A percentile compares a stretch with the other conserved stretches of the same genome.
phyloP scores from a whole-genome alignment of 140 eudicot genomes.

The Stevia rebaudiana region DNA sequence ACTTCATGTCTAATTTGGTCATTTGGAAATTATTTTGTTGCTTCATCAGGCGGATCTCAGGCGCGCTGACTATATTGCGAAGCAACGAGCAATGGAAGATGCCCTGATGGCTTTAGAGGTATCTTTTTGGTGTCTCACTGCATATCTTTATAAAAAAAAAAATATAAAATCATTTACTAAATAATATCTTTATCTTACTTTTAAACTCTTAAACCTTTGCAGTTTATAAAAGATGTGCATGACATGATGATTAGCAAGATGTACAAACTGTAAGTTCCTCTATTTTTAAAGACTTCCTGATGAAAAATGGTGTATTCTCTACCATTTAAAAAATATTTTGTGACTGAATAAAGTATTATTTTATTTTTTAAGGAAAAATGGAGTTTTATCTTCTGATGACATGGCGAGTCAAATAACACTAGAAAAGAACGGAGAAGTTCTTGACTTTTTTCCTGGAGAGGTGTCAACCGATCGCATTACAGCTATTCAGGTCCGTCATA shows the following conservation, averaged over 20 bases:
- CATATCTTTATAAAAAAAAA: not conserved
- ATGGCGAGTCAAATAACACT: constrained; percentile 51
- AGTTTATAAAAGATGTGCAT: constrained; percentile 82
- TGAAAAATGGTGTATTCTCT: not conserved
- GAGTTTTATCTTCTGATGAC: constrained; percentile 41
- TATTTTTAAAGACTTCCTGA: not conserved
- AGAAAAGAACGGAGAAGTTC: constrained; percentile 82
- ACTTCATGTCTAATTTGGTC: not conserved
- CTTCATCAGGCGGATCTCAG: constrained; percentile 80
- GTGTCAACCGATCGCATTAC: constrained; percentile 76
- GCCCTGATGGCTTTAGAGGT: constrained; percentile 92
- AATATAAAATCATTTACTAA: not conserved
- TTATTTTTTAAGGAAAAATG: constrained; percentile 45
- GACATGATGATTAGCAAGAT: constrained; percentile 91
- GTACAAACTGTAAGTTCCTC: constrained; percentile 69
- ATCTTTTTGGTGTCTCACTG: constrained; percentile 3
- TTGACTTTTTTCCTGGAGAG: constrained; percentile 66
- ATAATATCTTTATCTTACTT: constrained; percentile 20
- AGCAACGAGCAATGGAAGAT: constrained; percentile 95
- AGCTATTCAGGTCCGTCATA: constrained; percentile 70
- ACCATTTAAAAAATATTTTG: too few species aligned
- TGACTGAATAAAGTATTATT: too few species aligned
- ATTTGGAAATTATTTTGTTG: constrained; percentile 1
- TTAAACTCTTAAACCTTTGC: constrained; percentile 22
- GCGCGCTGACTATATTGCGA: constrained; percentile 83